Base-by-base conservation (phyloP, 306 rosid genomes). In the Pterocarpus macrocarpus region DNA sequence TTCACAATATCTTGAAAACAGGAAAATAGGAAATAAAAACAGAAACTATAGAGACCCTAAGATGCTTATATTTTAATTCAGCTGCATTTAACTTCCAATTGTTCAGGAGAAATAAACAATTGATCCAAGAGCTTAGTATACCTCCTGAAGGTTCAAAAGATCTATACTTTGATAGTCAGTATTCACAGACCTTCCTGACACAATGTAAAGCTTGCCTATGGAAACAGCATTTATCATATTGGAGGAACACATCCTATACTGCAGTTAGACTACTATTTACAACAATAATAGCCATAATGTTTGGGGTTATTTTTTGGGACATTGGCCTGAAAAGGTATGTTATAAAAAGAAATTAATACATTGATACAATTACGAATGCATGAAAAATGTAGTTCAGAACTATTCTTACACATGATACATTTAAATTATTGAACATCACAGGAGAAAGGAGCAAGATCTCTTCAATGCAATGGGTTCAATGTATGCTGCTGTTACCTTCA, bases 401-500 rank as follows among this genome's bases (percentile, higher is more conserved):
- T 50, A 52, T 61, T 9, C 78, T 73, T 50, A 62, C 53, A 14
- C 28, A 12, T 49, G 9, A 77, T 64, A 30, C 41, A 32, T 61
- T n/a, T 3, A 38, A 22, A 41, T 35, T 8, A 32, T 70, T 56
- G 55, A 56, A 80, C 63, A 55, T 76, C 41, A 13, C 85, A 86
- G 89, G 83, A 75, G 77, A 86, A 59, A 64, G 76, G 69, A 69
- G 36, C 96, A 92, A 84, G 94, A 88, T 88, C 83, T 94, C 34
- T 83, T 88, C 59, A 94, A 92, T 79, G 90, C 94, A 30, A 86
- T 94, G 97, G 98, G 97, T 5, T 91, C 93, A 10, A 91, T 94
- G 97, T 94, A 85, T 83, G 80, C 91, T 52, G 88, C 94, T 3
- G 89, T 86, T 63, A 77, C 83, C 50, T 92, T 91, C 86, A 80